phyloP scores from a whole-genome alignment of 2,329 filamentous ascomycete genomes.

The Apiospora saccharicola region DNA sequence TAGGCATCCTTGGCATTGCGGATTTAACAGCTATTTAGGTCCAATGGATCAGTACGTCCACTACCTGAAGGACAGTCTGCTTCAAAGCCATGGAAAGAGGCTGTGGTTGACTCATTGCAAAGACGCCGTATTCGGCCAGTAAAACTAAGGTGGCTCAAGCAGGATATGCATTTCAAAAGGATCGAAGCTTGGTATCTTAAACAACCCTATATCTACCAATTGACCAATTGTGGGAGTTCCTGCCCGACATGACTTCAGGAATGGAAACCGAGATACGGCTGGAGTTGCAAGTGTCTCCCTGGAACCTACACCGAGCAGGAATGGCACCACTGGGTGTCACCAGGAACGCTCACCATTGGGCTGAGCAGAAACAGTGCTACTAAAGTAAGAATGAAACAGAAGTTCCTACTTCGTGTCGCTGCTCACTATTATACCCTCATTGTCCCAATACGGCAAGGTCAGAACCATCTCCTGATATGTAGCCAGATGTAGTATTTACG shows the following conservation, averaged over 20 bases:
- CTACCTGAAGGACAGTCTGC: background rate
- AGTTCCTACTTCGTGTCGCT: background rate
- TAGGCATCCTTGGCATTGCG: background rate
- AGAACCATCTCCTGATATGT: background rate
- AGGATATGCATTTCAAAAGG: background rate
- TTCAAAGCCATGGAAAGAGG: background rate
- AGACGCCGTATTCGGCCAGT: background rate
- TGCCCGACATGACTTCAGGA: background rate
- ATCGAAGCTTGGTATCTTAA: background rate
- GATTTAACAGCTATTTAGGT: background rate
- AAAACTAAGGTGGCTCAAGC: background rate
- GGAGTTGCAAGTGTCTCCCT: too few species aligned
- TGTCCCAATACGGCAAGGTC: background rate
- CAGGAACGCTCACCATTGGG: background rate
- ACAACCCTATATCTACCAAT: background rate
- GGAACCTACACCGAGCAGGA: background rate
- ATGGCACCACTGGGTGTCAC: background rate
- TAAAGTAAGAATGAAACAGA: background rate
- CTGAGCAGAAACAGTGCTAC: background rate
- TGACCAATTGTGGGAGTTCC: background rate
- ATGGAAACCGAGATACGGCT: background rate
- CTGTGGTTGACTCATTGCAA: background rate
- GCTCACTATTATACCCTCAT: background rate
- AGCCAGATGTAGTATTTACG: background rate
- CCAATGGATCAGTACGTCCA: background rate